A percentile compares a stretch with the other conserved stretches of the same genome.
phyloP scores from a whole-genome alignment of 768 basidiomycete species.

The Suillus alpinus region DNA sequence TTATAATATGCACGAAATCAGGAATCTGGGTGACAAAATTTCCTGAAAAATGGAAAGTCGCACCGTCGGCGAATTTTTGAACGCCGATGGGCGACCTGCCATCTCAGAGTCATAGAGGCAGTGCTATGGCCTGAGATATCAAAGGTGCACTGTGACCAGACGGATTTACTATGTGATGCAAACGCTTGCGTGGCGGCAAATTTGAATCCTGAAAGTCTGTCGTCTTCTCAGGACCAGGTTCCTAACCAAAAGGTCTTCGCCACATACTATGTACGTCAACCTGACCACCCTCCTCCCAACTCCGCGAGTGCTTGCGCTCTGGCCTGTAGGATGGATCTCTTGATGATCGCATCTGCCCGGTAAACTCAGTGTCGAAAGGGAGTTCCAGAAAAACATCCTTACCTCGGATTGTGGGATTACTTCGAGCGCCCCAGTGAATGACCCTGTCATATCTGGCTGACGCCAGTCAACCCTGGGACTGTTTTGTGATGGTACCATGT shows the following conservation, averaged over 20 bases:
- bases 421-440: constrained; percentile 27
- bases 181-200: constrained; percentile 57
- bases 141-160: constrained; percentile 49
- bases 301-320: constrained; percentile 58
- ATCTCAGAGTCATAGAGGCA: constrained; percentile 44
- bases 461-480: constrained; percentile 35
- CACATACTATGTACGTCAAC: constrained; percentile 31
- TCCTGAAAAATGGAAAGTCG: constrained; percentile 13
- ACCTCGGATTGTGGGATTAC: constrained; percentile 34
- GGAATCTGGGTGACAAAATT: background rate
- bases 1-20: constrained; percentile 8
- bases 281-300: constrained; percentile 53
- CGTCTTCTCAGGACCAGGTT: constrained; percentile 9
- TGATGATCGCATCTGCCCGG: constrained; percentile 36
- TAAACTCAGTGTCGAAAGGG: constrained; percentile 26
- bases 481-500: constrained; percentile 31
- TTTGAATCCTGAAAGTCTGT: constrained; percentile 44
- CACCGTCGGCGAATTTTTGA: constrained; percentile 13
- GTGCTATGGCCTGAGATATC: constrained; percentile 53
- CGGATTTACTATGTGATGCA: constrained; percentile 63
- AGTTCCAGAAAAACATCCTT: constrained; percentile 13
- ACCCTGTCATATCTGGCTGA: constrained; percentile 30
- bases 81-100: constrained; percentile 21
- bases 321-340: constrained; percentile 35
- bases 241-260: constrained; percentile 10